A percentile compares a stretch with the other conserved stretches of the same genome.
Conservation (phyloP, 1,284 basidiomycete species). For the Flammula alnicola region DNA sequence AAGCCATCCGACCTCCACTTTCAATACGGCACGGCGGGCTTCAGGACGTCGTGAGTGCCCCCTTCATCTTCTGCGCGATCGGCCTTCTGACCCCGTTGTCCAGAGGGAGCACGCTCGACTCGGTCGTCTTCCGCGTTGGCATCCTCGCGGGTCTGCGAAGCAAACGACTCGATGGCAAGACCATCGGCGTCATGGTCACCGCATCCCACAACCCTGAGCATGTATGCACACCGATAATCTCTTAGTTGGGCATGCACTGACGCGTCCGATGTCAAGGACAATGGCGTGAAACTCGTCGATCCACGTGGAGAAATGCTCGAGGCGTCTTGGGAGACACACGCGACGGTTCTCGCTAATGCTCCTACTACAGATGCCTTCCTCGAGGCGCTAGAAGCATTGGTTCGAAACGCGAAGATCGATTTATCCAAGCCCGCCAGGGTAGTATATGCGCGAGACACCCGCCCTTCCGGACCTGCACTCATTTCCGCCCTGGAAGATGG, state of each 20-base stretch:
- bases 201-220: constrained; percentile 98
- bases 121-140: constrained; percentile 92
- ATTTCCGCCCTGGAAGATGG: constrained; percentile 86
- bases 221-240: constrained; percentile 48
- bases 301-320: constrained; percentile 99
- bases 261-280: constrained; percentile 68
- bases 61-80: constrained; percentile 11
- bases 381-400: constrained; percentile 65
- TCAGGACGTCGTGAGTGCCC: constrained; percentile 83
- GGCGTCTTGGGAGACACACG: constrained; percentile 90
- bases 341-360: constrained; percentile 91
- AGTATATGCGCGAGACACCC: constrained; percentile 92
- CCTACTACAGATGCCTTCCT: constrained; percentile 75
- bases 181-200: constrained; percentile 98
- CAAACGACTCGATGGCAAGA: constrained; percentile 88
- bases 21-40: constrained; percentile 95
- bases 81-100: constrained; percentile 21
- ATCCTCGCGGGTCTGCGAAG: constrained; percentile 90
- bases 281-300: constrained; percentile 98
- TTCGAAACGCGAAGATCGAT: constrained; percentile 78
- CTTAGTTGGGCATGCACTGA: constrained; percentile 8
- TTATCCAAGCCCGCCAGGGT: constrained; percentile 79
- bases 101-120: constrained; percentile 85
- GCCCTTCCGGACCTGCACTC: constrained; percentile 87
- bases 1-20: constrained; percentile 70